A percentile compares a stretch with the other conserved stretches of the same genome.
These are phyloP conservation scores for Petunia hybrid DNA, from an alignment of 305 asterid genomes.

Conservation along the genomic window DNA sequence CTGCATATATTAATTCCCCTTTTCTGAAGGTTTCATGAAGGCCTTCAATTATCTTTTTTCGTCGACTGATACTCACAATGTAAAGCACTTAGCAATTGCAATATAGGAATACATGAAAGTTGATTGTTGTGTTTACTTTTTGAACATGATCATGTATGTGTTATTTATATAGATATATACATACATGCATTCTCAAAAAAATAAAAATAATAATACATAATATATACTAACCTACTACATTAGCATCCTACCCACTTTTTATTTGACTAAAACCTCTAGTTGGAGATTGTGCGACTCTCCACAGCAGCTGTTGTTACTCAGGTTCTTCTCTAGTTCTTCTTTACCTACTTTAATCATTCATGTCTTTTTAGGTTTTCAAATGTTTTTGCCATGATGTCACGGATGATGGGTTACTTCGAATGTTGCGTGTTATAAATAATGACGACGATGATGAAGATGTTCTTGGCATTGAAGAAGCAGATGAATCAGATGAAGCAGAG, in stretches of 20 bases:
- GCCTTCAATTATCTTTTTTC: background rate
- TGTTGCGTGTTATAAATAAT: slow-evolving; percentile 79
- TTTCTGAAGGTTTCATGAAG: too few species aligned
- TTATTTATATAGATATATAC: background rate
- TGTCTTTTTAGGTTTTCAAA: slow-evolving; percentile 76
- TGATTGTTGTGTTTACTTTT: background rate
- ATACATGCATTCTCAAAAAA: too few species aligned
- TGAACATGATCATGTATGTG: background rate
- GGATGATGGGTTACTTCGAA: slow-evolving; percentile 81
- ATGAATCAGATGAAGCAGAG: slow-evolving; percentile 88
- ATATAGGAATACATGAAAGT: background rate
- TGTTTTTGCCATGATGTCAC: slow-evolving; percentile 70
- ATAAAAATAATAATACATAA: too few species aligned
- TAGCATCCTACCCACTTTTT: too few species aligned
- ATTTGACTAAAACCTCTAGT: too few species aligned
- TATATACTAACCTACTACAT: too few species aligned
- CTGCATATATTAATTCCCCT: too few species aligned
- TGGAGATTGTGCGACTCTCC: background rate
- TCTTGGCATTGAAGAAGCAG: slow-evolving; percentile 86
- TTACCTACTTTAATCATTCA: slow-evolving; percentile 25
- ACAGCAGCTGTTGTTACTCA: slow-evolving; percentile 6
- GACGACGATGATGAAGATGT: slow-evolving; percentile 74
- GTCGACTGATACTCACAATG: background rate
- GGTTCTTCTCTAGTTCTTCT: background rate
- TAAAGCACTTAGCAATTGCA: background rate